Percentiles rank a stretch among this genome's conserved stretches.
Evolutionary conservation across 2,329 filamentous ascomycete species (phyloP).

Genomic region (Acephala macrosclerotiorum): DNA sequence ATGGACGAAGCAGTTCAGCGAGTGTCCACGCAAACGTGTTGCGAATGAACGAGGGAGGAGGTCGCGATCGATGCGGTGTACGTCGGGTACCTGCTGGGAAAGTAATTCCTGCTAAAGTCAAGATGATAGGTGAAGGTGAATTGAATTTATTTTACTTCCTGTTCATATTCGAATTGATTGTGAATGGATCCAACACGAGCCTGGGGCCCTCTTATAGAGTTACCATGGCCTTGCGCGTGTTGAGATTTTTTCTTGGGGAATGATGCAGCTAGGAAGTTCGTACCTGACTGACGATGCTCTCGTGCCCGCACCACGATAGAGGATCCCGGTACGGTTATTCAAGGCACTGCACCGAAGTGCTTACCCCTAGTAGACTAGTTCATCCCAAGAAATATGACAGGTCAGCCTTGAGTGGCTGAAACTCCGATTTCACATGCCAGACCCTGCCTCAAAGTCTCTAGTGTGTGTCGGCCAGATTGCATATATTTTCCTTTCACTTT

Average conservation of each 20-base stretch:
- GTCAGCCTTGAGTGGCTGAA: not conserved
- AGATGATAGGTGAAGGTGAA: conserved; percentile 13
- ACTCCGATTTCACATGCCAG: not conserved
- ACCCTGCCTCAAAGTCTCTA: not conserved
- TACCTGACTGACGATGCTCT: conserved; percentile 8
- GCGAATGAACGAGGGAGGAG: not conserved
- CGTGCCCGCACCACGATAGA: conserved; percentile 2
- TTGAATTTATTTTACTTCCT: conserved; percentile 2
- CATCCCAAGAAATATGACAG: not conserved
- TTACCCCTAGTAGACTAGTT: not conserved
- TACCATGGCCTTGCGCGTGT: not conserved
- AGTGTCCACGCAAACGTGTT: conserved; percentile 15
- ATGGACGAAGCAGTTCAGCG: conserved; percentile 23
- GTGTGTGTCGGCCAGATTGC: not conserved
- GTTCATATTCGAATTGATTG: not conserved
- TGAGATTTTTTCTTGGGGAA: conserved; percentile 1
- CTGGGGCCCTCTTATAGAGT: not conserved
- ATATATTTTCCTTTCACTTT: not conserved
- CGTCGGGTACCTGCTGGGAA: conserved; percentile 25
- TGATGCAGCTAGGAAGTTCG: conserved; percentile 9
- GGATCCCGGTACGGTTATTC: conserved; percentile 1
- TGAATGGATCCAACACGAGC: not conserved
- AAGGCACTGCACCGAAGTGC: not conserved
- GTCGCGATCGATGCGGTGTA: conserved; percentile 10
- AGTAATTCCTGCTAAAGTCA: conserved; percentile 5